Percentiles rank a stretch among this genome's conserved stretches.
Evolutionary conservation across 306 rosid species (phyloP).

Genomic region (Cyamopsis tetragonoloba): DNA sequence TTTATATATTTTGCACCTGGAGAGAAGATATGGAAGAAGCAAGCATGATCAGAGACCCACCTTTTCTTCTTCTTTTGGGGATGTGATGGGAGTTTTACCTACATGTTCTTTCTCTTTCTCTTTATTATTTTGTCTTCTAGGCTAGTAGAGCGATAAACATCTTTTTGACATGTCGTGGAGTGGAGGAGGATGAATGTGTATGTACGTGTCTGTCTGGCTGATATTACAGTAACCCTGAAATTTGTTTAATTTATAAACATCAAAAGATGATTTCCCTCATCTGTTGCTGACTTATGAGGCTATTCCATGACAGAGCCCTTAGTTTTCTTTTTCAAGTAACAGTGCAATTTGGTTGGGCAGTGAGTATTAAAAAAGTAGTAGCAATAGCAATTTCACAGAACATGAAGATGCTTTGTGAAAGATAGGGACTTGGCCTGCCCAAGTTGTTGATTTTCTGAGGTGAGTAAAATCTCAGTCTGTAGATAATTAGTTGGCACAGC

Average conservation of each 20-base stretch:
- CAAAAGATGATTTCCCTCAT: conserved; percentile 22
- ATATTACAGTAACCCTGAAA: conserved; percentile 35
- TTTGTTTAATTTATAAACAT: conserved; percentile 26
- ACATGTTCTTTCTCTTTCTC: conserved; percentile 15
- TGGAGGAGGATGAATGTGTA: conserved; percentile 44
- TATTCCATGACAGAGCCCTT: background rate
- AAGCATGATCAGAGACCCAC: conserved; percentile 24
- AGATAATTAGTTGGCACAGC: conserved; percentile 23
- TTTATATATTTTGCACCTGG: conserved; percentile 23
- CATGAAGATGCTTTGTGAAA: background rate
- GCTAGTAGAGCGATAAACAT: conserved; percentile 37
- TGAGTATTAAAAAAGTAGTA: background rate
- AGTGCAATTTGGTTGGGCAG: background rate
- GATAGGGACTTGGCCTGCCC: conserved; percentile 19
- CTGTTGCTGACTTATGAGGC: conserved; percentile 16
- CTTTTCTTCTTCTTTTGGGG: conserved; percentile 48
- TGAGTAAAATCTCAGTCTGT: background rate
- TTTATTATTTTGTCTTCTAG: conserved; percentile 24
- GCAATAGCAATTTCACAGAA: background rate
- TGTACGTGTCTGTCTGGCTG: conserved; percentile 45
- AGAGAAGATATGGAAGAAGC: conserved; percentile 30
- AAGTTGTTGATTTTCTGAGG: conserved; percentile 3
- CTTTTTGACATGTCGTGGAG: conserved; percentile 48
- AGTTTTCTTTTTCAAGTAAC: background rate
- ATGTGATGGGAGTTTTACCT: conserved; percentile 35